Evolutionary conservation across 78 protist genomes (phyloP).

Genomic region (Dictyostelium brefeldianum): DNA sequence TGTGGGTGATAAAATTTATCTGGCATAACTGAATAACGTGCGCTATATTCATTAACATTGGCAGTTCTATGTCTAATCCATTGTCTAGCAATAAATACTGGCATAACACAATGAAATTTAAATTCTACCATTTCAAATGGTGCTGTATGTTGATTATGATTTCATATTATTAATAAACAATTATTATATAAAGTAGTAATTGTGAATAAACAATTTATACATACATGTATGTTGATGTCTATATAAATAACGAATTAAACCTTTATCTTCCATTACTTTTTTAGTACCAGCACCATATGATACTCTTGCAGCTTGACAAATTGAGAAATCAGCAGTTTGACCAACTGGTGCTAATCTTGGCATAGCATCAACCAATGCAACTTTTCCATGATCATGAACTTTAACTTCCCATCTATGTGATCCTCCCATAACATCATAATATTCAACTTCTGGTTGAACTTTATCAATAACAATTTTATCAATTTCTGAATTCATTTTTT

Average conservation of each 20-base stretch:
- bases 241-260: constrained; percentile 61
- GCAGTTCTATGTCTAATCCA: constrained; percentile 84
- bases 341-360: constrained; percentile 84
- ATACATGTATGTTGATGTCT: constrained; percentile 80
- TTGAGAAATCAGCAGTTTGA: constrained; percentile 77
- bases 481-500: constrained; percentile 1
- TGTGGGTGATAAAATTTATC: constrained; percentile 79
- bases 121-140: constrained; percentile 83
- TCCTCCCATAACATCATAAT: constrained; percentile 79
- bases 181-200: not conserved
- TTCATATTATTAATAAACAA: no score
- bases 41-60: constrained; percentile 77
- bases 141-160: not conserved
- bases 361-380: constrained; percentile 76
- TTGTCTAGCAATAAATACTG: constrained; percentile 75
- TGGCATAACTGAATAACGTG: constrained; percentile 75
- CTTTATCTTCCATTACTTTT: constrained; percentile 69
- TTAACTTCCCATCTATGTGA: constrained; percentile 59
- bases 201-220: not conserved
- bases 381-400: constrained; percentile 78
- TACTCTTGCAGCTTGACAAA: constrained; percentile 74
- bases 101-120: constrained; percentile 82
- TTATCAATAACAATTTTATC: constrained; percentile 29
- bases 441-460: constrained; percentile 39
- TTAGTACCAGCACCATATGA: constrained; percentile 83